phyloP scores from a whole-genome alignment of 306 rosid species.

The Datisca glomerata region DNA sequence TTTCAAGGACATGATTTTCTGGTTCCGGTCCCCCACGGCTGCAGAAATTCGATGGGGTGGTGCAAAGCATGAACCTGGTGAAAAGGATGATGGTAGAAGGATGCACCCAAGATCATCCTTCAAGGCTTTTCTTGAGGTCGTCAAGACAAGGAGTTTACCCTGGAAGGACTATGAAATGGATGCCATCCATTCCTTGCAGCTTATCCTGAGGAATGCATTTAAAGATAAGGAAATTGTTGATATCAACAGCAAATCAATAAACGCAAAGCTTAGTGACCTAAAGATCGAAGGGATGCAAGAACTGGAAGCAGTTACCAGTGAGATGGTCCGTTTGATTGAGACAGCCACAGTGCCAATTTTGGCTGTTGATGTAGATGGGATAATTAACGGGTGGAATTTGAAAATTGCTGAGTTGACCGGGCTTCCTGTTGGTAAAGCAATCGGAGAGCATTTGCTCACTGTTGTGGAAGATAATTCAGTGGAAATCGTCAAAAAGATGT shows the following conservation, averaged over 20 bases:
- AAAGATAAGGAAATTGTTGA: slow-evolving; percentile 32
- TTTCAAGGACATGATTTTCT: slow-evolving; percentile 56
- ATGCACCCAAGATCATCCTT: slow-evolving; percentile 98
- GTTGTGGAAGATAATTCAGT: slow-evolving; percentile 79
- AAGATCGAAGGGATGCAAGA: slow-evolving; percentile 84
- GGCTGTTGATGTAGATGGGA: slow-evolving; percentile 80
- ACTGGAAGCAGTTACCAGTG: slow-evolving; percentile 83
- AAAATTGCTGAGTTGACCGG: slow-evolving; percentile 89
- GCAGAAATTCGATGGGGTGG: slow-evolving; percentile 94
- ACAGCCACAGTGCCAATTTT: slow-evolving; percentile 90
- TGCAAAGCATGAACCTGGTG: slow-evolving; percentile 80
- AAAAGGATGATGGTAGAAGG: slow-evolving; percentile 58
- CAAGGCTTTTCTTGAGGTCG: slow-evolving; percentile 96
- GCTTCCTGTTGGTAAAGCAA: slow-evolving; percentile 68
- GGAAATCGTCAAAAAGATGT: slow-evolving; percentile 48
- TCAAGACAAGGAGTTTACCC: slow-evolving; percentile 61
- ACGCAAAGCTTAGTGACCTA: slow-evolving; percentile 48
- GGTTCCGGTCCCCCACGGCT: slow-evolving; percentile 87
- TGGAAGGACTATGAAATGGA: slow-evolving; percentile 98
- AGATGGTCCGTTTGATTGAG: slow-evolving; percentile 90
- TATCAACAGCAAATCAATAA: slow-evolving; percentile 27
- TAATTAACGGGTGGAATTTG: slow-evolving; percentile 82
- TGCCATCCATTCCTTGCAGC: slow-evolving; percentile 95
- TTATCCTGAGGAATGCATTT: slow-evolving; percentile 75
- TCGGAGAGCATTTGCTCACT: slow-evolving; percentile 64